phyloP scores from a whole-genome alignment of 176 grass and related monocot genomes.

The Elymus sibiricus region DNA sequence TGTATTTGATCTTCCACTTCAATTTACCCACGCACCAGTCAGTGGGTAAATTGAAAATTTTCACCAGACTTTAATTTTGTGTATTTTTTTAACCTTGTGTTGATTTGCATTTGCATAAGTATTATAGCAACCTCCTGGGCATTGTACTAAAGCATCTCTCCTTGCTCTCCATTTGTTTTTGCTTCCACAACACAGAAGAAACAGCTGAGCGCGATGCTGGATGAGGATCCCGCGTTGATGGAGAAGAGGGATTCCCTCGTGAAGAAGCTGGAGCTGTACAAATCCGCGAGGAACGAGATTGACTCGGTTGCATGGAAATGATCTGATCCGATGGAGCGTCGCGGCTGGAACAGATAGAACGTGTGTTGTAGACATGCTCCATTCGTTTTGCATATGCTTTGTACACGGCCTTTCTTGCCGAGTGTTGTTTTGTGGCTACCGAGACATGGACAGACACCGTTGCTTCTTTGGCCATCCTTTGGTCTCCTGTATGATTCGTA shows the following conservation, averaged over 20 bases:
- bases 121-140: neutral
- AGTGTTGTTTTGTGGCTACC: conserved; percentile 6
- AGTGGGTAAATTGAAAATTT: neutral
- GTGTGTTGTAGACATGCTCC: conserved; percentile 24
- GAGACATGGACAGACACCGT: neutral
- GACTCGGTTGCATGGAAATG: conserved; percentile 98
- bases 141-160: neutral
- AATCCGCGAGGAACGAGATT: conserved; percentile 87
- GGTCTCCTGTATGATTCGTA: conserved; percentile 25
- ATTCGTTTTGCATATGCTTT: conserved; percentile 22
- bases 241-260: conserved; percentile 93
- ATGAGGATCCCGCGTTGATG: conserved; percentile 94
- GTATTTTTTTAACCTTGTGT: neutral
- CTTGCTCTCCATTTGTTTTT: neutral
- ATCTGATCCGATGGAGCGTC: conserved; percentile 1
- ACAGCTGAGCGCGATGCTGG: conserved; percentile 95
- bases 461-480: conserved; percentile 32
- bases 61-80: neutral
- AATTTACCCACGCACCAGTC: neutral
- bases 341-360: neutral
- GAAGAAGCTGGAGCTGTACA: conserved; percentile 96
- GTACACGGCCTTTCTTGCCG: conserved; percentile 22
- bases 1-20: neutral
- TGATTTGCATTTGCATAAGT: neutral
- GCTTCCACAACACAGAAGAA: conserved; percentile 66